Evolutionary conservation across 2,329 filamentous ascomycete species (phyloP), one percentile per base, ranked within the genome.

Genomic region (Massarina eburnea): DNA sequence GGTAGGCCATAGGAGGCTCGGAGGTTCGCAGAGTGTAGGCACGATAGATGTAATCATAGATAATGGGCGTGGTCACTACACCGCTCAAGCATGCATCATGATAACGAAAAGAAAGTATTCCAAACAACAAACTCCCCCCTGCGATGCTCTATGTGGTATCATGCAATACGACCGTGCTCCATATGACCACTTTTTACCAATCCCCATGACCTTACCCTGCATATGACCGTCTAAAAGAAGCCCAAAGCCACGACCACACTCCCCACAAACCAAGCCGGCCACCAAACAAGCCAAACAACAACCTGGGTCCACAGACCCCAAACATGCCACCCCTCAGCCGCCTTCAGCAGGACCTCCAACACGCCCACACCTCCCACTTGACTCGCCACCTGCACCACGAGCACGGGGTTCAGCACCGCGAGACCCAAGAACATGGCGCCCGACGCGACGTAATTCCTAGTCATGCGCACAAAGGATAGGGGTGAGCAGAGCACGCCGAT

Each of bases 231-330:
- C 41, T 30, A 35, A 22, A 59, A 54, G 19, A 60, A 39, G 1
- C 64, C 64, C 21, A 52, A 49, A 3, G 55, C 61, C 36, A 68
- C 62, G 30, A 71, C 58, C 20, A 64, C 56, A 9, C 49, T 50
- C 14, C 75, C 88, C 6, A 84, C 80, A 29, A 94, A 69, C 91
- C 91, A 96, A 7, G 89, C 90, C 1, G 91, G 91, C 87, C 90
- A 94, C 91, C 91, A 96, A 34, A 96, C 84, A 66, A 90, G 88
- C 89, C 91, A 96, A n/a, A 96, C 80, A 9, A 95, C 83, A 15
- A 96, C 83, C 48, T 89, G 86, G 1, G 91, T 95, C 75, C 91
- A 95, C 80, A 94, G 83, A 1, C 90, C 89, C 82, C 86, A 91
- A 10, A 96, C 84, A 62, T 89, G 81, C 91, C 91, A 96, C 0